phyloP scores from a whole-genome alignment of 2,329 filamentous ascomycete species.

The Aspergillus udagawae region DNA sequence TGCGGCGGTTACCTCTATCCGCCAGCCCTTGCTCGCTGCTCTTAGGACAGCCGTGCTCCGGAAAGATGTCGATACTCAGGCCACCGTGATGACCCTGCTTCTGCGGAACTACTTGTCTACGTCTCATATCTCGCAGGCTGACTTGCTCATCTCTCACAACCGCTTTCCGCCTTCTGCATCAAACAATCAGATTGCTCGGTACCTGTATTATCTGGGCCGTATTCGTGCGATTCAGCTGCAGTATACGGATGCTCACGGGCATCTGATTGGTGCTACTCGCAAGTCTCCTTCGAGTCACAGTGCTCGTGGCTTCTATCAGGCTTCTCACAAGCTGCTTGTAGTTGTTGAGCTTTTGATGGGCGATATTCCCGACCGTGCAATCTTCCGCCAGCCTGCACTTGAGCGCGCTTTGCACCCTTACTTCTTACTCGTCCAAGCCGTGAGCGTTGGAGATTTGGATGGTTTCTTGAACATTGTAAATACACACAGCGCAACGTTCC shows the following conservation, averaged over 20 bases:
- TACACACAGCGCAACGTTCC: conserved; percentile 77
- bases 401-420: conserved; percentile 89
- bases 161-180: conserved; percentile 90
- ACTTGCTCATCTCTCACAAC: conserved; percentile 91
- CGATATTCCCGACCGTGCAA: conserved; percentile 91
- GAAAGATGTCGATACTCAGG: conserved; percentile 96
- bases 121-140: conserved; percentile 94
- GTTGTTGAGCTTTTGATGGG: conserved; percentile 98
- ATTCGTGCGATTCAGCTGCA: conserved; percentile 94
- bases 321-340: conserved; percentile 90
- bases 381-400: conserved; percentile 84
- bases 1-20: conserved; percentile 80
- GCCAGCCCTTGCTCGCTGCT: conserved; percentile 79
- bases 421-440: conserved; percentile 88
- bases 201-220: conserved; percentile 93
- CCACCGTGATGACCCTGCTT: conserved; percentile 88
- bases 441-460: conserved; percentile 92
- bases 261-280: conserved; percentile 86
- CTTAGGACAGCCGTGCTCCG: conserved; percentile 92
- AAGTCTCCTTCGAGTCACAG: conserved; percentile 89
- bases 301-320: conserved; percentile 91
- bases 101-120: conserved; percentile 95
- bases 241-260: conserved; percentile 95
- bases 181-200: conserved; percentile 97
- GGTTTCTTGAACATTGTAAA: conserved; percentile 87